These are phyloP conservation scores for Trametes punicea DNA, from an alignment of 768 basidiomycete species.

Conservation along the genomic window DNA sequence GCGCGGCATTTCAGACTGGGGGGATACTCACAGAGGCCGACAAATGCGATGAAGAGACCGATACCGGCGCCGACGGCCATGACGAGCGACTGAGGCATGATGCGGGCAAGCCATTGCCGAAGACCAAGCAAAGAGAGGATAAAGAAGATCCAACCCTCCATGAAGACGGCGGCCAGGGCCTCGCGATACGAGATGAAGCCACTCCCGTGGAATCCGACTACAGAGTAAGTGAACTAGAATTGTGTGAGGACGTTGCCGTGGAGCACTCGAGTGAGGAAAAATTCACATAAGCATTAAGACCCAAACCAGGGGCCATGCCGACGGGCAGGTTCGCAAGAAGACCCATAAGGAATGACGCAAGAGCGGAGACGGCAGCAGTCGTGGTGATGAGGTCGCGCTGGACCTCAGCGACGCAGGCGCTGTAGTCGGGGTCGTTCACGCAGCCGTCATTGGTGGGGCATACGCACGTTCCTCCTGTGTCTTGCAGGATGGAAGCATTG, in stretches of 20 bases:
- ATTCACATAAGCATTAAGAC: constrained; percentile 76
- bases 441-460: constrained; percentile 63
- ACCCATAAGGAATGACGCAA: constrained; percentile 81
- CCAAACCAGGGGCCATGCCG: constrained; percentile 85
- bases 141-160: constrained; percentile 90
- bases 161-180: constrained; percentile 80
- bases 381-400: constrained; percentile 78
- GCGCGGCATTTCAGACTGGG: too few relatives aligned
- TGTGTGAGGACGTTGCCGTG: not conserved
- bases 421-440: constrained; percentile 48
- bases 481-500: constrained; percentile 75
- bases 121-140: constrained; percentile 76
- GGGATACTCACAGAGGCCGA: constrained; percentile 22
- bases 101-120: constrained; percentile 85
- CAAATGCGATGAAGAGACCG: constrained; percentile 81
- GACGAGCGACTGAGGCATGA: constrained; percentile 85
- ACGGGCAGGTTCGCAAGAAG: constrained; percentile 83
- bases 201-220: constrained; percentile 81
- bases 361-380: constrained; percentile 73
- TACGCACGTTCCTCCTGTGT: constrained; percentile 78
- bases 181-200: constrained; percentile 72
- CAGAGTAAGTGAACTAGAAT: constrained; percentile 78
- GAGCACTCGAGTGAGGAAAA: not conserved
- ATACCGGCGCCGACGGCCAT: constrained; percentile 85
- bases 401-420: constrained; percentile 53